Evolutionary conservation across 441 rosid genomes (phyloP).

Genomic region (Eruca vesicaria): DNA sequence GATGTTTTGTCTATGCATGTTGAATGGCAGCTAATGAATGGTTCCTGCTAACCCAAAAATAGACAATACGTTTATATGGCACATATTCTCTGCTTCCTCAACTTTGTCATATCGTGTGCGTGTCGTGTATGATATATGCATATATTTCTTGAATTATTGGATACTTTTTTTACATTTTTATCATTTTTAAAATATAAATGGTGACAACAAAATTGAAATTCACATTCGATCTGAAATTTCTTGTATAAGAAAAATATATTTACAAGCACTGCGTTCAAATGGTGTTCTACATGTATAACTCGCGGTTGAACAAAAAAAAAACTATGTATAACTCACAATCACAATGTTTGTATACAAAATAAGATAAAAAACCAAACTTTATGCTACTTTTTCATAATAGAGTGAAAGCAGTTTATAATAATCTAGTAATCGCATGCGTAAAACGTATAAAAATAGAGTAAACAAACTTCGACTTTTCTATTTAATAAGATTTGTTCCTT

Average conservation of each 20-base stretch:
- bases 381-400: neutral
- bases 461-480: neutral
- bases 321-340: neutral
- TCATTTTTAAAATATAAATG: neutral
- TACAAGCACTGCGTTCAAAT: neutral
- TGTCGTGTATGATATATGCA: slow-evolving; percentile 5
- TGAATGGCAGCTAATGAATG: slow-evolving; percentile 8
- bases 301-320: too few species aligned
- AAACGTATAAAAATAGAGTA: neutral
- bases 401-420: neutral
- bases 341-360: neutral
- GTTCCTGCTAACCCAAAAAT: slow-evolving; percentile 18
- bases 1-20: slow-evolving; percentile 13
- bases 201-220: neutral
- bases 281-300: neutral
- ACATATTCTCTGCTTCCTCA: slow-evolving; percentile 31
- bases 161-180: neutral
- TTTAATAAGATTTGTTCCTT: neutral
- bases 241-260: neutral
- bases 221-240: neutral
- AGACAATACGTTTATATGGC: slow-evolving; percentile 25
- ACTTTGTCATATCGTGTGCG: slow-evolving; percentile 14
- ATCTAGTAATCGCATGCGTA: slow-evolving; percentile 9
- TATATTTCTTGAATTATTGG: neutral
- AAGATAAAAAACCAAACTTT: neutral